A percentile compares a stretch with the other conserved stretches of the same genome.
These are phyloP conservation scores for Backusella tarrabulga DNA, from an alignment of 192 early-diverging fungal genomes.

Conservation along the genomic window DNA sequence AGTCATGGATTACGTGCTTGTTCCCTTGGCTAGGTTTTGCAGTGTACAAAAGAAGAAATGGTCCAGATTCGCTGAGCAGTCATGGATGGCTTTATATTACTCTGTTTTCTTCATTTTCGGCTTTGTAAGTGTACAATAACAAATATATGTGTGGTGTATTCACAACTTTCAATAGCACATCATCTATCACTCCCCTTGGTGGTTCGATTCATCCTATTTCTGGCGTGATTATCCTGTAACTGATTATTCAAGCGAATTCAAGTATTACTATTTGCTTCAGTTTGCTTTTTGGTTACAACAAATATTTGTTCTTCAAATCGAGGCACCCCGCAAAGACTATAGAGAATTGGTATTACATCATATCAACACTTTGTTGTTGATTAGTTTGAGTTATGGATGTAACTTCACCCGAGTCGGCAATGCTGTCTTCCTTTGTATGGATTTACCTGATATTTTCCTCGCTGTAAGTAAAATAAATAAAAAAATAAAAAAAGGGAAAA, in stretches of 20 bases:
- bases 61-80: constrained; percentile 69
- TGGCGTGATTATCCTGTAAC: constrained; percentile 56
- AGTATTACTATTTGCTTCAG: constrained; percentile 61
- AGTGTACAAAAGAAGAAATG: constrained; percentile 36
- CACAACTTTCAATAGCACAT: constrained; percentile 43
- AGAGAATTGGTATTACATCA: constrained; percentile 58
- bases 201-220: constrained; percentile 58
- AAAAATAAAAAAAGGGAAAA: not conserved
- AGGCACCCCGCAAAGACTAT: constrained; percentile 58
- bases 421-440: constrained; percentile 63
- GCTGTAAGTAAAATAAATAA: constrained; percentile 41
- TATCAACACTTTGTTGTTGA: constrained; percentile 56
- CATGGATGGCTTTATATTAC: constrained; percentile 72
- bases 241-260: constrained; percentile 41
- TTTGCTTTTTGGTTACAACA: constrained; percentile 63
- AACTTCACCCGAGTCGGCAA: constrained; percentile 65
- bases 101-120: constrained; percentile 54
- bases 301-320: constrained; percentile 56
- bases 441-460: constrained; percentile 61
- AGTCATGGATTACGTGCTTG: constrained; percentile 49
- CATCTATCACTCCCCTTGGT: constrained; percentile 57
- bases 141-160: too few relatives aligned
- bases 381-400: constrained; percentile 53
- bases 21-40: constrained; percentile 36
- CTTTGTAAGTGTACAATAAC: constrained; percentile 40